These are phyloP conservation scores for Neurospora sp. DNA, from an alignment of 495 filamentous ascomycete species.

Conservation along the genomic window DNA sequence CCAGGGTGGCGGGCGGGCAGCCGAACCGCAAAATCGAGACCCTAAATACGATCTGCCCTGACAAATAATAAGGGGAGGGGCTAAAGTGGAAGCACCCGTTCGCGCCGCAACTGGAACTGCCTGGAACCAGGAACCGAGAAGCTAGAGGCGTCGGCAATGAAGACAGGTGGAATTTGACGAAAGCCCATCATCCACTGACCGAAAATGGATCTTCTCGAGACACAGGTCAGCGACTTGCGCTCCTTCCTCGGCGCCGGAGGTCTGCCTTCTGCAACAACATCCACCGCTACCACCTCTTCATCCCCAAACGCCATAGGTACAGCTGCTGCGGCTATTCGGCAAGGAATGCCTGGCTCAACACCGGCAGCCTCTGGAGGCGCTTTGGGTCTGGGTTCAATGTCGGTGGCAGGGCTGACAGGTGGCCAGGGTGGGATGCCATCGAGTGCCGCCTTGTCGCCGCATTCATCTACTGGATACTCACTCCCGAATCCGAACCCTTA, in stretches of 20 bases:
- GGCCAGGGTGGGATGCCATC: neutral
- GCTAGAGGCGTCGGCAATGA: neutral
- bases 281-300: neutral
- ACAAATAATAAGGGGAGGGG: neutral
- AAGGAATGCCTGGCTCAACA: neutral
- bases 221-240: conserved; percentile 45
- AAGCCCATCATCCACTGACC: neutral
- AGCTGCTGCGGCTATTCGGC: conserved; percentile 4
- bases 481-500: neutral
- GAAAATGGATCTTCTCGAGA: conserved; percentile 45
- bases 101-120: neutral
- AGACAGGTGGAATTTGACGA: neutral
- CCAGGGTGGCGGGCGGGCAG: neutral
- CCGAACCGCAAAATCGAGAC: neutral
- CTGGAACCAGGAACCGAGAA: neutral
- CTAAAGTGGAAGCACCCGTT: neutral
- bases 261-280: conserved; percentile 8
- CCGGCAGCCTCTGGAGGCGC: neutral
- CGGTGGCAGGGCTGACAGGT: neutral
- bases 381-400: neutral
- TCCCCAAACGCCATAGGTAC: neutral
- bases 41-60: neutral
- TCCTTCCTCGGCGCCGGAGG: conserved; percentile 29
- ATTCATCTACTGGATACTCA: neutral
- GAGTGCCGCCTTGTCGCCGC: conserved; percentile 1